Evolutionary conservation across 2,329 filamentous ascomycete species (phyloP), one percentile per base, ranked within the genome.

Genomic region (Botrytis deweyae): DNA sequence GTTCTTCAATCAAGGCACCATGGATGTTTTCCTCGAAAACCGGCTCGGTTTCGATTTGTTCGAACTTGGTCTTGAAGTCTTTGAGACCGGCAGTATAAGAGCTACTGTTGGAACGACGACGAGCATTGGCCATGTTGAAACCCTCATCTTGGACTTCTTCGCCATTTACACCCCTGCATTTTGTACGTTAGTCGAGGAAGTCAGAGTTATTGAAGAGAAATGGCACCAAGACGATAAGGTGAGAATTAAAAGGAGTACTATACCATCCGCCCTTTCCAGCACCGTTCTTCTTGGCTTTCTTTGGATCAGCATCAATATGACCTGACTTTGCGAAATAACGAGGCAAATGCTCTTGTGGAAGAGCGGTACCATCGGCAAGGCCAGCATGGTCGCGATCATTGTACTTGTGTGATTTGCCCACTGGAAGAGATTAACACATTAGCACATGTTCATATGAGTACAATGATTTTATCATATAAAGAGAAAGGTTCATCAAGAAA

Each of bases 381-480:
- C 88, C 92, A 80, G 90, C 90, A 86, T 97, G 93, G 87, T 97
- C 79, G 85, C 95, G 95, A 84, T 97, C 94, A 86, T 94, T 97
- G 87, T 88, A 89, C 88, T 98, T 99, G 90, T 95, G 93, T 78
- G 95, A 97, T 83, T 96, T 95, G 86, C 96, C 98, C 95, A 99
- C 95, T 97, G 79, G 73, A 70, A 75, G 76, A 74, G 36, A 66
- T 67, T 40, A 38, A 42, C 6, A 63, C 29, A 65, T 79, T 74
- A 80, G 78, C 67, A 72, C 36, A 67, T 33, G 55, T 73, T 59
- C 44, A 33, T 38, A 63, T 63, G 63, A 73, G 38, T 29, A 5
- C 20, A 62, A 40, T 40, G 49, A 46, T 65, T n/a, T 55, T 40
- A 33, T 20, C 44, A 59, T 52, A 25, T 36, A 72, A 74, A 74